Evolutionary conservation across 1,139 yeast species (phyloP), one percentile per base, ranked within the genome.

Genomic region (Chernovozyma sophiae-reginae): DNA sequence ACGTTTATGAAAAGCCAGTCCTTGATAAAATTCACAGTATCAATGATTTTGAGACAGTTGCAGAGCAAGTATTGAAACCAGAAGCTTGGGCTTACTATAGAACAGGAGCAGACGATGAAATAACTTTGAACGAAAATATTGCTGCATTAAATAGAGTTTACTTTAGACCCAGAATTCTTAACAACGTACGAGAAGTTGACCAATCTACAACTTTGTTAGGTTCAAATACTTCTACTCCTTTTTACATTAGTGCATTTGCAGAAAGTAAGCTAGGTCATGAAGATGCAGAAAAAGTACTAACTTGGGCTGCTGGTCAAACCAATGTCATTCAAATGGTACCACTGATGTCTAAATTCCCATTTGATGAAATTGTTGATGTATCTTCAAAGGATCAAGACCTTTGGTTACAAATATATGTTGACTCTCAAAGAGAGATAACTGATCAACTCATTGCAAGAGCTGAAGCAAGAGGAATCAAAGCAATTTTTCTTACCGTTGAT

Each of bases 81-180:
- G 84, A 61, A 8, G 90, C 86, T 0, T 81, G 92, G 85, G 86
- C 86, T 6, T 86, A 86, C 58, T 86, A 83, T 55, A 78, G 87
- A 2, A 77, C 86, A 30, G 95, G 87, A 12, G 72, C 89, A 8
- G 94, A 85, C 53, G 95, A 86, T 56, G 95, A 86, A 60, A 74
- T 86, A 46, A 70, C 92, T 2, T 56, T 82, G 57, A 72, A 95
- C 44, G 94, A 86, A 53, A 86, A 86, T 61, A 92, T 83, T 52
- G 68, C 77, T 41, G 87, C 94, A 2, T 86, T 73, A 60, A 89
- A 81, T 49, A 69, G 92, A 39, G 72, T 86, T 36, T 85, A 82
- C 64, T 85, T 86, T 68, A 76, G 79, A 43, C 95, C 95, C 23
- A 68, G 73, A 37, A 65, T 84, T 12, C 64, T 86, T 36, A 81